Evolutionary conservation across 768 basidiomycete genomes (phyloP).

Genomic region (Mycena vulgaris): DNA sequence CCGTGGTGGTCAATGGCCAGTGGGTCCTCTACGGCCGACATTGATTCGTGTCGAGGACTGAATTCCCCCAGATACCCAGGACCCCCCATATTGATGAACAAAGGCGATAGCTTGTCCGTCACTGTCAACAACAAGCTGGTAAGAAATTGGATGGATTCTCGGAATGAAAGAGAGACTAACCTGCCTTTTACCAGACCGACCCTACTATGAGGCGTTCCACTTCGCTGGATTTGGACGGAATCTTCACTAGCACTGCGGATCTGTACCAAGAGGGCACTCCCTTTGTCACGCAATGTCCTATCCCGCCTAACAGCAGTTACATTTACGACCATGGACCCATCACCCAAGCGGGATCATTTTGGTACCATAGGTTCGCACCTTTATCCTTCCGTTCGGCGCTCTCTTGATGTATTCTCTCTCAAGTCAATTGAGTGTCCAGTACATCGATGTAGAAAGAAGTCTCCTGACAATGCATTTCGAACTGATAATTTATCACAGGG

Average conservation of each 20-base stretch:
- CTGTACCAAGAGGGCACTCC: constrained; percentile 54
- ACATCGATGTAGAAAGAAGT: constrained; percentile 43
- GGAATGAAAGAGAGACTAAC: not conserved
- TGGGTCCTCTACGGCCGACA: constrained; percentile 26
- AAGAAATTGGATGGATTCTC: constrained; percentile 20
- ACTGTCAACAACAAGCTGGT: constrained; percentile 61
- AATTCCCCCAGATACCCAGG: constrained; percentile 55
- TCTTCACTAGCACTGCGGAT: constrained; percentile 44
- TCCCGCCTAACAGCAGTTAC: constrained; percentile 54
- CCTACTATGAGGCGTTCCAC: constrained; percentile 50
- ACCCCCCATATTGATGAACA: constrained; percentile 61
- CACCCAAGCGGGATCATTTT: constrained; percentile 60
- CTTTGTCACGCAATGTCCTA: constrained; percentile 60
- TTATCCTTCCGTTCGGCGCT: not conserved
- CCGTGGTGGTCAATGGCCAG: constrained; percentile 44
- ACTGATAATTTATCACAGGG: constrained; percentile 16
- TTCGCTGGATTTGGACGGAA: constrained; percentile 48
- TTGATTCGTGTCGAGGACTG: not conserved
- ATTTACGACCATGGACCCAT: constrained; percentile 53
- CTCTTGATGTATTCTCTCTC: not conserved
- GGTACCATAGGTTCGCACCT: constrained; percentile 49
- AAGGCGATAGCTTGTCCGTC: constrained; percentile 59
- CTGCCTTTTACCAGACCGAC: constrained; percentile 42
- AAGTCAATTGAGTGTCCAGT: constrained; percentile 44
- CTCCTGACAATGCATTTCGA: too few relatives aligned